Evolutionary conservation across 257 asterid species (phyloP).

Genomic region (Jasminum sambac): DNA sequence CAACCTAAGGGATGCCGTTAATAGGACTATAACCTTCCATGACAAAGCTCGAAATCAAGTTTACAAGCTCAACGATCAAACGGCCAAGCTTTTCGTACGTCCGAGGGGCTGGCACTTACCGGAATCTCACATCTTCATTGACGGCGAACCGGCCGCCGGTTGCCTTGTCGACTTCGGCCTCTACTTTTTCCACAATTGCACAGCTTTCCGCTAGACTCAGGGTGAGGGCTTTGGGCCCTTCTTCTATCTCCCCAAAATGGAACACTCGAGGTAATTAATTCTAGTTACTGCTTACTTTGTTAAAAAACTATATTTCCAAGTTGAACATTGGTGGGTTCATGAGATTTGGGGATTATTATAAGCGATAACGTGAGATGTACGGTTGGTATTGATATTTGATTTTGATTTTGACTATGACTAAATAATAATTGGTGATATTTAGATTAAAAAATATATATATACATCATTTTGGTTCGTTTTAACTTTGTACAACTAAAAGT

Average conservation of each 20-base stretch:
- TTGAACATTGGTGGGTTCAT: neutral
- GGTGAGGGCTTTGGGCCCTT: conserved; percentile 91
- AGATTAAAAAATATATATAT: no score
- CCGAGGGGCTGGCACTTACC: conserved; percentile 98
- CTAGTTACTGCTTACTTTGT: no score
- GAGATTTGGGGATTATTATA: no score
- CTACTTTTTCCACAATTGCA: conserved; percentile 77
- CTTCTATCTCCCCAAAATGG: conserved; percentile 96
- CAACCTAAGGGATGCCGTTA: conserved; percentile 80
- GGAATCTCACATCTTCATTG: conserved; percentile 84
- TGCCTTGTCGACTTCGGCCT: conserved; percentile 92
- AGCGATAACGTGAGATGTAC: no score
- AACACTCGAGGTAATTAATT: conserved; percentile 63
- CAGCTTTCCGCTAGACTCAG: conserved; percentile 56
- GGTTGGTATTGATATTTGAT: neutral
- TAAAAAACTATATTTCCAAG: no score
- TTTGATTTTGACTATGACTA: no score
- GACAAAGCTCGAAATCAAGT: conserved; percentile 74
- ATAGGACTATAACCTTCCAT: conserved; percentile 71
- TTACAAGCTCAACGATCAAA: conserved; percentile 72
- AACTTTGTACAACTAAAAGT: no score
- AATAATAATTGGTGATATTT: neutral
- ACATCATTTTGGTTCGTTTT: no score
- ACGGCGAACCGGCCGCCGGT: conserved; percentile 82
- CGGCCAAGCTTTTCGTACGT: conserved; percentile 91